Base-by-base conservation (phyloP, 148 eudicot genomes). In the Salicornia ramosissima region DNA sequence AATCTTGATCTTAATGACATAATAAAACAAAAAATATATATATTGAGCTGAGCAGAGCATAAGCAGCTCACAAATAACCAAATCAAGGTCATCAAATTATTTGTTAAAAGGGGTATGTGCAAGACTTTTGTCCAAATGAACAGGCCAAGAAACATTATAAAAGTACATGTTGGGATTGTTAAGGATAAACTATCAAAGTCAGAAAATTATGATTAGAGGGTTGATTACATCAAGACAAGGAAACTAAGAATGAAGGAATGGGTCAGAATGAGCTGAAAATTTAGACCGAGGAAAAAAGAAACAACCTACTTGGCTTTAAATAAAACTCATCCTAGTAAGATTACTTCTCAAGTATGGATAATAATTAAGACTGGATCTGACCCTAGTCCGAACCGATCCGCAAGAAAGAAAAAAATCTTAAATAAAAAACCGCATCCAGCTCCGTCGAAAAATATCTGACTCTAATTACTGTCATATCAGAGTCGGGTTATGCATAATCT, bases 1-100 rank as follows among this genome's bases (percentile, higher is more conserved):
- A 66, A 47, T 15, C 51, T 33, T 61, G 28, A 50, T 29, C 7
- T 25, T 39, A 13, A 42, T 42, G 31, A 16, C 52, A 5, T 42
- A 12, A 29, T 39, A 16, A 26, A 16, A 54, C 26, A 9, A 10
- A 63, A 54, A 5, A 16, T 1, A 16, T 55, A 13, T 46, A 46
- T 36, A 36, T 3, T 36, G 40, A 46, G n/a, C 50, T 13, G 5
- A 19, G 14, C 31, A n/a, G 52, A 12, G 22, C 33, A 21, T 18
- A 62, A 62, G 21, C 62, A 55, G 70, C 15, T 51, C 54, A 73
- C 65, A 64, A 65, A 19, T 73, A 71, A 65, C 55, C 43, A 29
- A 55, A 65, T 73, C 70, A 73, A 72, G 30, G 76, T 73, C 54
- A 28, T 64, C 75, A 72, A 28, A 18, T 24, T 28, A 29, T 33